A percentile compares a stretch with the other conserved stretches of the same genome.
These are phyloP conservation scores for Excoecaria cochinchinensis DNA, from an alignment of 345 rosid species.

Conservation along the genomic window DNA sequence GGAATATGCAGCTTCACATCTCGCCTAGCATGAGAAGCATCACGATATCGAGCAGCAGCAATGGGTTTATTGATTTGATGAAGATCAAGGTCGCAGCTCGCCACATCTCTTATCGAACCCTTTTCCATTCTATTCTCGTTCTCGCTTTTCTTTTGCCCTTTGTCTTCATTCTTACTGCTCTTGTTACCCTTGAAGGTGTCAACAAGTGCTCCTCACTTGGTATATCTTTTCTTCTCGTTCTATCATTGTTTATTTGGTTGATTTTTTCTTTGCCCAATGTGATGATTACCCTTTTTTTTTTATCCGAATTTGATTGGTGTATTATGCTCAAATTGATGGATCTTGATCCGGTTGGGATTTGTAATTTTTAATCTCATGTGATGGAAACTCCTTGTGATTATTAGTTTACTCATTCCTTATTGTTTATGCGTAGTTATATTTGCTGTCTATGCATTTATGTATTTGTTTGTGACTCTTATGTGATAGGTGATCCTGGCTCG, in stretches of 20 bases:
- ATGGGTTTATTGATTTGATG: constrained; percentile 99
- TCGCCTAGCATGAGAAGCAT: constrained; percentile 99
- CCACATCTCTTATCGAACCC: constrained; percentile 94
- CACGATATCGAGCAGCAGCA: constrained; percentile 73
- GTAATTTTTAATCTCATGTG: neutral
- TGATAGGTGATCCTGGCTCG: constrained; percentile 8
- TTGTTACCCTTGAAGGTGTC: constrained; percentile 99
- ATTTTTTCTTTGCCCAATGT: neutral
- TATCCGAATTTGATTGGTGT: neutral
- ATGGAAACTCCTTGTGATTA: neutral
- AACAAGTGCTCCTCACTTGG: constrained; percentile 99
- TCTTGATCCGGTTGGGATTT: constrained; percentile 28
- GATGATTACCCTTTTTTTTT: neutral
- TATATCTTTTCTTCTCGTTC: constrained; percentile 25
- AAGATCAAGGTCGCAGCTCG: constrained; percentile 99
- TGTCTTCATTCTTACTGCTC: constrained; percentile 95
- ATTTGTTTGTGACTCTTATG: neutral
- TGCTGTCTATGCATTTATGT: neutral
- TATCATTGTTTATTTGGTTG: neutral
- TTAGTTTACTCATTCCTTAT: neutral
- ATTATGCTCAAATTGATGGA: constrained; percentile 1
- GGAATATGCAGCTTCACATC: constrained; percentile 99
- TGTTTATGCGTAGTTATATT: neutral
- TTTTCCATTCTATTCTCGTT: constrained; percentile 89
- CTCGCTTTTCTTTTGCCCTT: constrained; percentile 98